Base-by-base conservation (phyloP, 192 early-diverging fungal genomes). In the Linderina pennispora region DNA sequence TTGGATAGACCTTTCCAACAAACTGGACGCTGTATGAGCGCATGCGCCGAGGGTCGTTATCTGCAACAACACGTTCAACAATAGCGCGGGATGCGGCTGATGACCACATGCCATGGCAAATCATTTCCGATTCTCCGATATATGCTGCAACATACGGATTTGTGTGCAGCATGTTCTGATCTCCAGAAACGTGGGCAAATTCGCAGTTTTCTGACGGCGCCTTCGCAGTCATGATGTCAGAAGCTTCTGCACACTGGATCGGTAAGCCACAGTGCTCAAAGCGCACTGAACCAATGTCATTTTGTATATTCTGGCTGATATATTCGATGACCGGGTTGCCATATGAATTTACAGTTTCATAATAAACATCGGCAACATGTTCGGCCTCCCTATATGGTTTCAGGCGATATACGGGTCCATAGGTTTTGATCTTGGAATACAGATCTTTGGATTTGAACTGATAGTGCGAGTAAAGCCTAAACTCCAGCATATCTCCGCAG, bases 31-130 rank as follows among this genome's bases (percentile, higher is more conserved):
- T 50, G 59, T 89, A 94, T 16, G 61, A 78, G 15, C 80, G 80
- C 35, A 94, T 88, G 36, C 89, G 85, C 53, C 82, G 79, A 26
- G 91, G 88, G 21, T 82, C 64, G 62, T 92, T 89, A 48, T 87
- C 82, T 36, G 91, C 90, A 43, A 87, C 90, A 43, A 81, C 84
- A 37, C 84, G 79, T 55, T 97, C 94, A 9, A 97, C 82, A 58
- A 90, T 82, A 61, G 92, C 88, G 36, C 92, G 77, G 20, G 90
- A 91, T 3, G 89, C 83, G 6, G 92, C 88, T 43, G 76, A 79
- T n/a, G 91, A 94, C 90, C 90, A 97, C 85, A 93, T 83, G 33
- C 94, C 94, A 62, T 97, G 94, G 4, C 90, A 94, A 52, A 97
- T 93, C 18, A 88, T 84, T 22, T 80, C 89, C 10, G 94, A 92